Evolutionary conservation across 1,284 basidiomycete species (phyloP), one percentile per base, ranked within the genome.

Genomic region (Rugosomyces carneus): DNA sequence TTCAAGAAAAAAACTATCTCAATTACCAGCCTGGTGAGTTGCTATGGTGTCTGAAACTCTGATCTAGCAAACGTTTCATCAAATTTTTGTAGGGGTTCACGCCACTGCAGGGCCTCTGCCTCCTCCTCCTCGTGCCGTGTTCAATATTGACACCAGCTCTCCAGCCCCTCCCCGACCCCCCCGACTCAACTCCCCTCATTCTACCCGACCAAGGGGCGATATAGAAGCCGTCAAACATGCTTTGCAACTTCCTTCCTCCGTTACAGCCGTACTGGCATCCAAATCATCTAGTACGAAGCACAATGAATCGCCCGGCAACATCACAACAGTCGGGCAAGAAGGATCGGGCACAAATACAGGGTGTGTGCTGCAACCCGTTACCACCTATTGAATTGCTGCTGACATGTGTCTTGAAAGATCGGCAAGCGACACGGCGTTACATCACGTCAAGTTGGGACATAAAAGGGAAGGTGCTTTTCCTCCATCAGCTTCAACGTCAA

Each of bases 21-120:
- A 65, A 73, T 54, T 84, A 86, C 57, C 73, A 83, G 50, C 81
- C 80, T 39, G 70, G 70, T 68, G 51, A 49, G 62, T 55, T 31
- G 18, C 29, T 23, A 37, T 48, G 26, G 4, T 15, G 15, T 6
- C 6, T 13, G 26, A 36, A 37, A 23, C 35, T 27, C 35, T 48
- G 37, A 42, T 51, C 37, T 50, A 31, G 13, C 10, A 29, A 29
- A 47, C 37, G 29, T 41, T n/a, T 37, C 23, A 38, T 24, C 35
- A 35, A n/a, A 45, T 16, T 35, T 34, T 10, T 40, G 9, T 37
- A 69, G 83, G 81, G 41, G 56, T 81, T 4, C 80, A 87, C 62
- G 70, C 84, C 5, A 84, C 73, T 15, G 83, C 84, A 34, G 81
- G 84, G 1, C 83, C 85, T 35, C 69, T 84, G 51, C 84, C 84